Evolutionary conservation across 2,329 filamentous ascomycete species (phyloP).

Genomic region (Ophidiomyces ophidiicola): DNA sequence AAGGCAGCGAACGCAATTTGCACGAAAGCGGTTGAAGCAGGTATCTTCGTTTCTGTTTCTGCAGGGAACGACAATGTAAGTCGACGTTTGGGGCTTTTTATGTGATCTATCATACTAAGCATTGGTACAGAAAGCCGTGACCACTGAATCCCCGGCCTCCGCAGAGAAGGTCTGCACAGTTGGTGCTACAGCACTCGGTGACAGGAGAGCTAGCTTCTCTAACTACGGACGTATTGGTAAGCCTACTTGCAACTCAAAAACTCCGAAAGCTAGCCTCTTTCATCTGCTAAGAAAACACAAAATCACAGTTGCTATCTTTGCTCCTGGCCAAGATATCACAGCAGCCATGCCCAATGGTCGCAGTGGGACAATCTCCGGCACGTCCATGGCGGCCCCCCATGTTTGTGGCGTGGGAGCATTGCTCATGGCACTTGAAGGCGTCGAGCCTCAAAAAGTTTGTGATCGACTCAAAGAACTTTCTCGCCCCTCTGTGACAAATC

Average conservation of each 20-base stretch:
- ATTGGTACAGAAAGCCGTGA: constrained; percentile 21
- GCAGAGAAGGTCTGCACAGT: constrained; percentile 30
- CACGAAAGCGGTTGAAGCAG: constrained; percentile 26
- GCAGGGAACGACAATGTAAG: constrained; percentile 30
- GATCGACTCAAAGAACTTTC: constrained; percentile 44
- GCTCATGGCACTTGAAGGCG: constrained; percentile 39
- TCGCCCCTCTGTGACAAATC: constrained; percentile 18
- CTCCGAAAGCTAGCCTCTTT: not conserved
- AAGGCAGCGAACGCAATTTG: constrained; percentile 30
- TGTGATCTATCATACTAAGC: constrained; percentile 21
- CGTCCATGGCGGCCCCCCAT: constrained; percentile 30
- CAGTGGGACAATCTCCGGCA: constrained; percentile 34
- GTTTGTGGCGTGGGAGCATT: constrained; percentile 45
- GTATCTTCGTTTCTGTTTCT: constrained; percentile 32
- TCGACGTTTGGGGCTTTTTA: not conserved
- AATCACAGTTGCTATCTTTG: constrained; percentile 41
- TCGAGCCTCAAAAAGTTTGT: constrained; percentile 36
- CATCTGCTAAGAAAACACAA: not conserved
- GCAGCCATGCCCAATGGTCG: constrained; percentile 39
- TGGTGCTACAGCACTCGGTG: constrained; percentile 26
- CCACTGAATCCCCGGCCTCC: constrained; percentile 30
- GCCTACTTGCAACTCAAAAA: not conserved
- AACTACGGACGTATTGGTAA: constrained; percentile 32
- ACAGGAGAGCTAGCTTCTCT: constrained; percentile 29
- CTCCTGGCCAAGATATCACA: constrained; percentile 43